Evolutionary conservation across 1,284 basidiomycete species (phyloP), one percentile per base, ranked within the genome.

Genomic region (Termitomyces sp.): DNA sequence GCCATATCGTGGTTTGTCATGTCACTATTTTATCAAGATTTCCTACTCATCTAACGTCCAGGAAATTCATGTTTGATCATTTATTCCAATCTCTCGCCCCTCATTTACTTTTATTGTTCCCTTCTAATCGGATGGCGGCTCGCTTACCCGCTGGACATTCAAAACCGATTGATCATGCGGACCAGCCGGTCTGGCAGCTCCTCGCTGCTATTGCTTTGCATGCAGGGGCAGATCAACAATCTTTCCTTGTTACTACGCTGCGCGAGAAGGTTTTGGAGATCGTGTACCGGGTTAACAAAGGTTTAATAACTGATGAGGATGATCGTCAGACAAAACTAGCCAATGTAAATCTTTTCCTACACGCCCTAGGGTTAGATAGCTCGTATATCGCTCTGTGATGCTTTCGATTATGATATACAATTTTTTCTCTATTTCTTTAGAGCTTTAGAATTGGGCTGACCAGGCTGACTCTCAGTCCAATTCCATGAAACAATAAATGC

Each of bases 201-300:
- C 81, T 95, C 51, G 92, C 92, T 9, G 84, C 91, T 2, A 75
- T 99, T 48, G 94, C 95, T 2, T 79, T 97, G 48, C 92, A 93
- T 61, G 88, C 92, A 10, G 82, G 83, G 45, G 78, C 84, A 50
- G 88, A 94, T 63, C 88, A 92, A 66, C 93, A 98, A 67, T 88
- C 92, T 60, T 75, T 86, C 50, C 80, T 99, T 40, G 94, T 99
- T 19, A 84, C 86, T 39, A 82, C 87, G 44, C 75, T 98, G 44
- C 85, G 94, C 56, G 96, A 98, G 64, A 96, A 98, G 72, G 90
- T 98, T 17, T 78, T 96, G 39, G 91, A 94, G 62, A 92, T 91
- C 61, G 88, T 96, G 26, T 70, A 85, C 55, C 84, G 80, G 44
- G 90, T 86, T 17, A 88, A 84, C 65, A 86, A 88, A 64, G 88